A percentile compares a stretch with the other conserved stretches of the same genome.
Conservation (phyloP, 2,329 filamentous ascomycete species). For the Claviceps maximensis region DNA sequence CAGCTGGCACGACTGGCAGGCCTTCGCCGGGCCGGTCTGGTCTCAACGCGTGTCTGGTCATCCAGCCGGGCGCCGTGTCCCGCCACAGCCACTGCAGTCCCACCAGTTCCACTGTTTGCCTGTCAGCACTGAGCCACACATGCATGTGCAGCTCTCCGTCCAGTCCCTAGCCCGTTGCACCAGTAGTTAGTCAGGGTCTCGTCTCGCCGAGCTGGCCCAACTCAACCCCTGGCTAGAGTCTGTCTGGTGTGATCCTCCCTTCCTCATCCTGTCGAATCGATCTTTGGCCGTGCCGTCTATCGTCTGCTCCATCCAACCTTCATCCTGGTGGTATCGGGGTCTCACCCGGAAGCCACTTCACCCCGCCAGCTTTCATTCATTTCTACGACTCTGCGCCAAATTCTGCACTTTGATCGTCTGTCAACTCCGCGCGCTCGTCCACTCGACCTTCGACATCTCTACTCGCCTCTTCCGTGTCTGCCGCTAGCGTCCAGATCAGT, state of each 20-base stretch:
- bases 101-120: no score
- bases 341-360: conserved; percentile 3
- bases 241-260: neutral
- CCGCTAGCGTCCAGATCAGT: neutral
- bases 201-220: neutral
- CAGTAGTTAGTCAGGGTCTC: no score
- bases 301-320: neutral
- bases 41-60: no score
- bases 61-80: no score
- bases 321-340: conserved; percentile 1
- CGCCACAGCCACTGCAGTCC: neutral
- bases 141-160: no score
- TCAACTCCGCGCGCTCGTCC: neutral
- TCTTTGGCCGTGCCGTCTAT: neutral
- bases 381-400: conserved; percentile 1
- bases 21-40: no score
- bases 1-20: no score
- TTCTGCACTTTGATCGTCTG: neutral
- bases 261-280: neutral
- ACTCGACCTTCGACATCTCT: neutral
- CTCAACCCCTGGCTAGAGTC: neutral
- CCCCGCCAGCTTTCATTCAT: neutral
- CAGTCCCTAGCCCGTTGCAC: no score
- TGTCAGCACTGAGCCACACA: no score
- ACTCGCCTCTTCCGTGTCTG: neutral